Evolutionary conservation across 495 filamentous ascomycete species (phyloP).

Genomic region (Halenospora varia): DNA sequence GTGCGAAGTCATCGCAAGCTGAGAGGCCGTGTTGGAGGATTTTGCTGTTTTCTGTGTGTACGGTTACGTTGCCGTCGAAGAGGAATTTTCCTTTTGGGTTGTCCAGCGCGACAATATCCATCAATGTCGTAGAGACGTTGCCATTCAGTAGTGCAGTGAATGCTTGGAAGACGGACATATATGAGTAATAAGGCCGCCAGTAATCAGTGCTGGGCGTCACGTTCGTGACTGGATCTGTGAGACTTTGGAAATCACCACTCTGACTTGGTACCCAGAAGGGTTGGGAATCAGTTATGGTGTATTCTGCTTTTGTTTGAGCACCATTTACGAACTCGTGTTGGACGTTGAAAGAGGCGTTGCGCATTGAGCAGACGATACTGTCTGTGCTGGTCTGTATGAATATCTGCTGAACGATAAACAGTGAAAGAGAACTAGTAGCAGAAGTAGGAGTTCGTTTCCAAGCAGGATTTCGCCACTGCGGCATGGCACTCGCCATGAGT

Average conservation of each 20-base stretch:
- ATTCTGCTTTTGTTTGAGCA: neutral
- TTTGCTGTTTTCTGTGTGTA: neutral
- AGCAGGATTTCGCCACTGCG: neutral
- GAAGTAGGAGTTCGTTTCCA: too few species aligned
- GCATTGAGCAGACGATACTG: slow-evolving; percentile 11
- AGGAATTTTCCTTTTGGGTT: neutral
- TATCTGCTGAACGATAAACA: slow-evolving; percentile 3
- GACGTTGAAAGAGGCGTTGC: slow-evolving; percentile 17
- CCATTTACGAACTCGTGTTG: slow-evolving; percentile 1
- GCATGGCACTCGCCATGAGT: too few species aligned
- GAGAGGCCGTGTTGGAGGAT: neutral
- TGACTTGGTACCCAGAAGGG: neutral
- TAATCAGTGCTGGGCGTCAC: neutral
- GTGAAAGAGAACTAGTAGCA: neutral
- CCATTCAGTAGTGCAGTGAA: neutral
- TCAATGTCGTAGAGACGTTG: neutral
- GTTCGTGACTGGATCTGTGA: neutral
- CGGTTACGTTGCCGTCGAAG: neutral
- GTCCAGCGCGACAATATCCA: neutral
- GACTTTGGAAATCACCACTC: too few species aligned
- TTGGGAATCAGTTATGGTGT: neutral
- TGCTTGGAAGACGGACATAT: neutral
- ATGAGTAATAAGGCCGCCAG: neutral
- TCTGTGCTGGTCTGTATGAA: slow-evolving; percentile 12
- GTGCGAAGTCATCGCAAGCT: neutral